phyloP scores from a whole-genome alignment of 129 eudicot genomes.

The Centella asiatica region DNA sequence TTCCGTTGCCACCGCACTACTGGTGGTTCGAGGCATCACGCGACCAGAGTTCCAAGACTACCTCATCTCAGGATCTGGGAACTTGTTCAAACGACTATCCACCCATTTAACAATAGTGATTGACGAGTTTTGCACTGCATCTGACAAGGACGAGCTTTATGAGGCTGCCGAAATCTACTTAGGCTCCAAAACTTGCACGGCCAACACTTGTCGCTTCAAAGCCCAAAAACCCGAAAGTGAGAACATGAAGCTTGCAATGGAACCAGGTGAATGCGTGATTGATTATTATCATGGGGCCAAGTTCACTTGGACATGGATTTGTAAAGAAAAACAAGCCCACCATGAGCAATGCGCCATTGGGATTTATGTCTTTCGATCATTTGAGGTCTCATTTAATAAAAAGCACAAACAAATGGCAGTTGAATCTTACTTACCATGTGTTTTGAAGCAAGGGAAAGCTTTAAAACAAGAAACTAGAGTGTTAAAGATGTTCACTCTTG shows the following conservation, averaged over 20 bases:
- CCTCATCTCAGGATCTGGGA: conserved; percentile 25
- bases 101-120: conserved; percentile 42
- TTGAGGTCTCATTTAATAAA: conserved; percentile 46
- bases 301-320: conserved; percentile 36
- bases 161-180: conserved; percentile 42
- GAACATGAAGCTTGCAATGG: conserved; percentile 35
- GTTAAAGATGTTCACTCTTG: conserved; percentile 37
- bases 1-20: conserved; percentile 11
- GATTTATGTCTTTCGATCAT: too few species aligned
- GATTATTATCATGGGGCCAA: conserved; percentile 31
- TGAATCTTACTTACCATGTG: conserved; percentile 36
- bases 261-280: conserved; percentile 27
- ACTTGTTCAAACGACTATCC: conserved; percentile 37
- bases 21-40: conserved; percentile 16
- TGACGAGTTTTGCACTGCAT: conserved; percentile 50
- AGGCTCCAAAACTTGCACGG: conserved; percentile 22
- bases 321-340: background rate
- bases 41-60: conserved; percentile 36
- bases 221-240: conserved; percentile 35
- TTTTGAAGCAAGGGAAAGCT: conserved; percentile 23
- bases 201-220: conserved; percentile 38
- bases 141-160: conserved; percentile 38
- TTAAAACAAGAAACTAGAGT: conserved; percentile 38
- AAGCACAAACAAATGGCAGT: conserved; percentile 33
- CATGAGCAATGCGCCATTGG: too few species aligned